A percentile compares a stretch with the other conserved stretches of the same genome.
Conservation (phyloP, 2,329 filamentous ascomycete species). For the Phyllosticta ampelicida region DNA sequence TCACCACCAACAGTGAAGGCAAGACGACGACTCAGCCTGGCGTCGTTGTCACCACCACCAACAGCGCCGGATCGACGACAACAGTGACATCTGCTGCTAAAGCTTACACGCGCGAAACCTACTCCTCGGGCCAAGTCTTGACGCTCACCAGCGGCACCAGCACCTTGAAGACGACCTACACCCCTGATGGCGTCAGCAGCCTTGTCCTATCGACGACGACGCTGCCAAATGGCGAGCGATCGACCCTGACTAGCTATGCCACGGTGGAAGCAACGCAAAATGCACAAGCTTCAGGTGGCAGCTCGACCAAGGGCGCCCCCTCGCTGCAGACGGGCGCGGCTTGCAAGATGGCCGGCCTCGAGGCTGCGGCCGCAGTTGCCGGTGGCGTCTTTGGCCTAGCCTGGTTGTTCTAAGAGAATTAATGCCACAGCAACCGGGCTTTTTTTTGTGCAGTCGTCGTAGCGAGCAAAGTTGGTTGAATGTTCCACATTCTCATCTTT, state of each 20-base stretch:
- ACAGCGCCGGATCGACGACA: conserved; percentile 28
- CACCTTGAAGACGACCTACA: conserved; percentile 37
- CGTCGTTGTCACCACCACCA: conserved; percentile 28
- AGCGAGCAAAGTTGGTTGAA: background rate
- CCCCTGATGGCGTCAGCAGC: conserved; percentile 31
- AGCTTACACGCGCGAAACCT: conserved; percentile 14
- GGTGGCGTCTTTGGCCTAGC: conserved; percentile 25
- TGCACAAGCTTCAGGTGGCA: conserved; percentile 13
- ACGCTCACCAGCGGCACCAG: conserved; percentile 31
- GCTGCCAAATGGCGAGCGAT: conserved; percentile 20
- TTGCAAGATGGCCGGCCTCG: conserved; percentile 15
- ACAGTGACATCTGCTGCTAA: conserved; percentile 24
- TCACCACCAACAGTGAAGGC: conserved; percentile 30
- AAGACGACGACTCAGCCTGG: conserved; percentile 28
- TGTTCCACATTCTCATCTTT: background rate
- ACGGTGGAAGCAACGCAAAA: conserved; percentile 27
- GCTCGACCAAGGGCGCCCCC: conserved; percentile 18
- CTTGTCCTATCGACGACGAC: conserved; percentile 29
- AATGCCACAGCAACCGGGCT: background rate
- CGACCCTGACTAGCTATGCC: conserved; percentile 35
- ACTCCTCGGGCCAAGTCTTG: conserved; percentile 30
- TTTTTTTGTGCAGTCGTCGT: no score
- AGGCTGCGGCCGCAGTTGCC: conserved; percentile 22
- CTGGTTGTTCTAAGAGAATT: conserved; percentile 20
- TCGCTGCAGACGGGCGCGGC: conserved; percentile 27